Conservation (phyloP, 305 asterid species). For the Euphrasia arctica region DNA sequence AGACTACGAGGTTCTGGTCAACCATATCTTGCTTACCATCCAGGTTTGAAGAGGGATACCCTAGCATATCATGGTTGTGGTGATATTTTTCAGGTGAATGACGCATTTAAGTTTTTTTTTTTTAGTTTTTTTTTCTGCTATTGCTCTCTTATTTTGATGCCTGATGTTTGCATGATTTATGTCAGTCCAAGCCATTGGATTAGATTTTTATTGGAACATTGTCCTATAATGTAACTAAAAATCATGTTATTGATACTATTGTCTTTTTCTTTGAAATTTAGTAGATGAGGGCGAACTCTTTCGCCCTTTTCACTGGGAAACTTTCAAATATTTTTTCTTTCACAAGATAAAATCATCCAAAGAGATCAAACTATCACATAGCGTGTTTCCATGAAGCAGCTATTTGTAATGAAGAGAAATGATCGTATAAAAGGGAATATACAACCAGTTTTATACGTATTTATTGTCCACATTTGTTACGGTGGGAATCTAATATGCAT, state of each 20-base stretch:
- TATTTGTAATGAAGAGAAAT: not conserved
- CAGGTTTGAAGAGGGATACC: conserved; percentile 87
- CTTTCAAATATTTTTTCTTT: too few relatives aligned
- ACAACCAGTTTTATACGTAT: not conserved
- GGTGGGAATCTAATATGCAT: too few relatives aligned
- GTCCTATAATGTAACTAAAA: too few relatives aligned
- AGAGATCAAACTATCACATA: too few relatives aligned
- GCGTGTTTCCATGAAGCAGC: not conserved
- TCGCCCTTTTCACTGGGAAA: too few relatives aligned
- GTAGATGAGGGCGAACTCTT: too few relatives aligned
- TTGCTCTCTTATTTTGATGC: not conserved
- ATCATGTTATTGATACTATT: not conserved
- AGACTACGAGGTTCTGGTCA: conserved; percentile 88
- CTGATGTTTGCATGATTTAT: not conserved
- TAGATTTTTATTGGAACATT: too few relatives aligned
- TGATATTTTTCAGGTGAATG: conserved; percentile 88
- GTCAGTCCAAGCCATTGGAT: not conserved
- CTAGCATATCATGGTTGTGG: conserved; percentile 98
- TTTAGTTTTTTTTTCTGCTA: conserved; percentile 5
- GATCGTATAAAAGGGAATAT: not conserved
- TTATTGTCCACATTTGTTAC: too few relatives aligned
- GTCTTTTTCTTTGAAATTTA: too few relatives aligned
- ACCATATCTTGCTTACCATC: conserved; percentile 91
- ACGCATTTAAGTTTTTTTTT: conserved; percentile 19
- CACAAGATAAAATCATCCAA: too few relatives aligned